Conservation (phyloP, 176 grass and related monocot species). For the Triticum aestivum region DNA sequence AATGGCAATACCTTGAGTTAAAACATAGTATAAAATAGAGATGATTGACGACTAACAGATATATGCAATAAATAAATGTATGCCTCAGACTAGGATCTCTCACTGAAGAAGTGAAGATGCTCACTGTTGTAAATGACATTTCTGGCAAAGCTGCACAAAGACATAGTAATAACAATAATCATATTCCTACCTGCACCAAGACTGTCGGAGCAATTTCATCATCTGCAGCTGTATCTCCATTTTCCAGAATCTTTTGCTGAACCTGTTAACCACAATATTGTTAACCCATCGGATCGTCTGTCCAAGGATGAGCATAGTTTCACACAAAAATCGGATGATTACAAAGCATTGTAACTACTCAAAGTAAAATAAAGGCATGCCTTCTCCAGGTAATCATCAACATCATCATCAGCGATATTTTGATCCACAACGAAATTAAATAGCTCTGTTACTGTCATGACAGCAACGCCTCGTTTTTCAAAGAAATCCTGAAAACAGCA, state of each 20-base stretch:
- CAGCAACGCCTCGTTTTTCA: slow-evolving; percentile 73
- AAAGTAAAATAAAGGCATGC: slow-evolving; percentile 37
- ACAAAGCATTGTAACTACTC: slow-evolving; percentile 15
- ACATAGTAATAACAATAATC: neutral
- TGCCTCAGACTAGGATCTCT: neutral
- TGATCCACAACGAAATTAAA: slow-evolving; percentile 92
- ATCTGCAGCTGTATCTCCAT: slow-evolving; percentile 41
- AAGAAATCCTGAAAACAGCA: slow-evolving; percentile 75
- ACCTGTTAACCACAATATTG: slow-evolving; percentile 43
- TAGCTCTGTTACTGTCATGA: slow-evolving; percentile 75
- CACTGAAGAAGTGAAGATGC: neutral
- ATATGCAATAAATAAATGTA: neutral
- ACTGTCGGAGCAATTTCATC: slow-evolving; percentile 74
- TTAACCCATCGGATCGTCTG: slow-evolving; percentile 9
- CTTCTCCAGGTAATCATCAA: slow-evolving; percentile 88
- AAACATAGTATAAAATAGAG: too few species aligned
- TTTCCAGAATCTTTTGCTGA: slow-evolving; percentile 83
- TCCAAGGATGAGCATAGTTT: neutral
- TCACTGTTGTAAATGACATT: neutral
- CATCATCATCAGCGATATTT: slow-evolving; percentile 73
- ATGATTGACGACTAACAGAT: neutral
- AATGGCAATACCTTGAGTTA: neutral
- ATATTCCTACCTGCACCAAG: slow-evolving; percentile 74
- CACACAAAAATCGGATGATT: neutral
- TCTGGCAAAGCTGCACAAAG: neutral